Conservation (phyloP, 106 monocot species). For the Platanthera guangdongensis region DNA sequence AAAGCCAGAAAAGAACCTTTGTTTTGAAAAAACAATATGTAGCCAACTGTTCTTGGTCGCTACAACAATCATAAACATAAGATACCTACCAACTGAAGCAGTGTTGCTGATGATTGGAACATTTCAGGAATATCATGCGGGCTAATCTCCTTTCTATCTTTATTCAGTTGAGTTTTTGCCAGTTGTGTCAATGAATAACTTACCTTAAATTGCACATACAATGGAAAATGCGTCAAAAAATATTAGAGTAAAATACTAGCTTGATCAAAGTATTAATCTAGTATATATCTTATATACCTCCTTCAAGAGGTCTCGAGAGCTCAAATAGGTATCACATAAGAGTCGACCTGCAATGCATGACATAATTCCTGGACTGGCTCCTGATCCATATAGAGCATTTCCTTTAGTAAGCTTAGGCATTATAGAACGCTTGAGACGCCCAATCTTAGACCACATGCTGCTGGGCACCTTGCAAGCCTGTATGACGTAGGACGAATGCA, state of each 20-base stretch:
- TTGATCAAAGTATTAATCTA: background rate
- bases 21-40: background rate
- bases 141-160: slow-evolving; percentile 68
- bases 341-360: slow-evolving; percentile 90
- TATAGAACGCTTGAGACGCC: slow-evolving; percentile 74
- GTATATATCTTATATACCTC: slow-evolving; percentile 40
- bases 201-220: slow-evolving; percentile 36
- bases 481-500: background rate
- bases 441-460: slow-evolving; percentile 89
- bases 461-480: slow-evolving; percentile 85
- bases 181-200: slow-evolving; percentile 98
- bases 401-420: slow-evolving; percentile 95
- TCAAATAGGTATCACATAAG: slow-evolving; percentile 89
- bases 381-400: slow-evolving; percentile 69
- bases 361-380: slow-evolving; percentile 88
- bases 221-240: background rate
- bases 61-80: background rate
- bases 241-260: background rate
- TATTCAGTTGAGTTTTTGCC: slow-evolving; percentile 83
- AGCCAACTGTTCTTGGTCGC: background rate
- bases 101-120: slow-evolving; percentile 55
- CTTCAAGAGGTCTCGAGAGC: slow-evolving; percentile 77
- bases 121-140: slow-evolving; percentile 79
- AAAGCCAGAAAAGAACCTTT: background rate
- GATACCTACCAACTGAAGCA: slow-evolving; percentile 73